These are phyloP conservation scores for Boletus vinaceobasis DNA, from an alignment of 768 basidiomycete species.

Conservation along the genomic window DNA sequence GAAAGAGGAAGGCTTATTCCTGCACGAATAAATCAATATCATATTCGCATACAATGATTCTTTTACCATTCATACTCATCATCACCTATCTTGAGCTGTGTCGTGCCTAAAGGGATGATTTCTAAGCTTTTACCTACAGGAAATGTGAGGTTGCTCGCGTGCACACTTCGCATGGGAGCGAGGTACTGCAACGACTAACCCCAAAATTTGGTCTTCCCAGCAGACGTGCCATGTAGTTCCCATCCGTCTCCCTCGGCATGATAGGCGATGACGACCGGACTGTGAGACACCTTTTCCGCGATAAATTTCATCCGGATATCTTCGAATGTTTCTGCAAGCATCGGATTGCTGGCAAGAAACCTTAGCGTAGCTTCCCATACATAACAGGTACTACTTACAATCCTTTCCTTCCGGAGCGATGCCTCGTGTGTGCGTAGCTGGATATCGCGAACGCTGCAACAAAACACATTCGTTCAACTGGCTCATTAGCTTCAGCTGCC, in stretches of 20 bases:
- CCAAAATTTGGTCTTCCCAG: constrained; percentile 88
- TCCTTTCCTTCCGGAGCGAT: constrained; percentile 80
- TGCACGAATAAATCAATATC: constrained; percentile 25
- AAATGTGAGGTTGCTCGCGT: constrained; percentile 18
- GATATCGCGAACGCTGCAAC: constrained; percentile 86
- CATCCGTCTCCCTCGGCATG: constrained; percentile 79
- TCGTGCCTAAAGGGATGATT: constrained; percentile 75
- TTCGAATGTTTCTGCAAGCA: constrained; percentile 88
- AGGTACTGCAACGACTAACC: constrained; percentile 45
- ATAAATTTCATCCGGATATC: constrained; percentile 77
- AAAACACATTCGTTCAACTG: constrained; percentile 66
- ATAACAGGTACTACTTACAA: constrained; percentile 55
- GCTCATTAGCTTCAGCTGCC: constrained; percentile 55
- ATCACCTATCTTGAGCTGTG: constrained; percentile 60
- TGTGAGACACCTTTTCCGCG: constrained; percentile 84
- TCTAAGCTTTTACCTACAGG: constrained; percentile 80
- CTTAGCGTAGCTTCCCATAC: constrained; percentile 3
- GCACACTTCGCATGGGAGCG: constrained; percentile 8
- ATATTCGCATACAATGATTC: neutral
- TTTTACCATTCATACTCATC: constrained; percentile 72
- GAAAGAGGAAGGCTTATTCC: constrained; percentile 86
- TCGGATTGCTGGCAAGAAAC: constrained; percentile 62
- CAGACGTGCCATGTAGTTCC: constrained; percentile 72
- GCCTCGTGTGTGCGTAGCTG: constrained; percentile 74
- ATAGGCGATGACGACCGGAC: constrained; percentile 81